Evolutionary conservation across 345 rosid species (phyloP), one percentile per base, ranked within the genome.

Genomic region (Linum tenue): DNA sequence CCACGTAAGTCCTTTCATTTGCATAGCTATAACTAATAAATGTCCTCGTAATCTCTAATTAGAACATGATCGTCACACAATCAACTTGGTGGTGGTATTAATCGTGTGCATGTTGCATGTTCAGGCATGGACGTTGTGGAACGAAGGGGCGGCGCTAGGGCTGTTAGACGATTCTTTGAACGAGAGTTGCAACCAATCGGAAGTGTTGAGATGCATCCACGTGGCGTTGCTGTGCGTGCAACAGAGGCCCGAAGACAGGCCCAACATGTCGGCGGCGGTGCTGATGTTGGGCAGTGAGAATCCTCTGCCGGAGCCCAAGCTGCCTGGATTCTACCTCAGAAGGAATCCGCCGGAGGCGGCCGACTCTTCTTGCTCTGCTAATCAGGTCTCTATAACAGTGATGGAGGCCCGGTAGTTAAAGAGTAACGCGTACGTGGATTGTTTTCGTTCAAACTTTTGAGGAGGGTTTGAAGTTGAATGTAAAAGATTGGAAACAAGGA

Each of bases 281-380:
- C 37, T 57, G 60, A 57, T 57, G 60, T 57, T 57, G 60, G 60
- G 60, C 7, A 17, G 60, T 10, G 60, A 57, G 11, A 57, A 37
- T 12, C 12, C 22, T 10, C 38, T 57, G 22, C 37, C 60, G 3
- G 37, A 57, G 5, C 60, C 60, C 7, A 57, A 31, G 12, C 36
- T 3, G 38, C 60, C 60, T 3, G 60, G 60, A 2, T 57, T 57
- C 12, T 57, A n/a, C 37, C 2, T 37, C 1, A 37, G 22, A 17
- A 31, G 60, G 22, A 57, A 12, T 11, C 8, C 22, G 37, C 60
- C 60, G 22, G 8, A 22, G 7, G n/a, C n/a, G n/a, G 8, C 22
- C 36, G 60, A 57, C 8, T 22, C 36, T 22, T 22, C 31, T 22
- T 22, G 31, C 31, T 22, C 31, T 22, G 31, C 31, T 22, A 22